Conservation (phyloP, 768 basidiomycete species). For the Rhodotorula kratochvilovae region DNA sequence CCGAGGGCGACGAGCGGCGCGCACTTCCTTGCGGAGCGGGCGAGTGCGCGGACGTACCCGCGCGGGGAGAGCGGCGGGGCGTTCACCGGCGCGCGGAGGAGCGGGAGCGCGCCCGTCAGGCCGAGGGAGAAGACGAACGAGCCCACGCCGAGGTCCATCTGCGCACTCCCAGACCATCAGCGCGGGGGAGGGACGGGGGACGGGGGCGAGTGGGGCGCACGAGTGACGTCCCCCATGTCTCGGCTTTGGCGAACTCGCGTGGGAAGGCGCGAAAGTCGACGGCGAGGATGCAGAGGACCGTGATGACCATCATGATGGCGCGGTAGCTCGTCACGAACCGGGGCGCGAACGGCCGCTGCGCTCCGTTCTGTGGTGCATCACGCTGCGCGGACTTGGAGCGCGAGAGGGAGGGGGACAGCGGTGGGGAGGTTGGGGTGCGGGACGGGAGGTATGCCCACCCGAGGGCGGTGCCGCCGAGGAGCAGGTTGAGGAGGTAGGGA, state of each 20-base stretch:
- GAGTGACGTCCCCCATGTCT: conserved; percentile 89
- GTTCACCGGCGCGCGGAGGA: conserved; percentile 56
- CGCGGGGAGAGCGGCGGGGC: conserved; percentile 33
- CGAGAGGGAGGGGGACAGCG: conserved; percentile 3
- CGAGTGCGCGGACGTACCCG: conserved; percentile 49
- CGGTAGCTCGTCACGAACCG: conserved; percentile 81
- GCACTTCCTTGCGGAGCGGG: conserved; percentile 58
- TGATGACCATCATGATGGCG: conserved; percentile 93
- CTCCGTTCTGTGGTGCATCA: not conserved
- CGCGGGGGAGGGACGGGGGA: not conserved
- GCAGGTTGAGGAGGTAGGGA: conserved; percentile 56
- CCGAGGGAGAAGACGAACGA: conserved; percentile 97
- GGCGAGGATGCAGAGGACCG: conserved; percentile 81
- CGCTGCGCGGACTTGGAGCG: not conserved
- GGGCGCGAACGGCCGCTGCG: conserved; percentile 50
- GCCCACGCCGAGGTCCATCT: conserved; percentile 99
- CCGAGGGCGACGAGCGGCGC: conserved; percentile 70
- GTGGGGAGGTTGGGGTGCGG: too few relatives aligned
- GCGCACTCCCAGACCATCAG: not conserved
- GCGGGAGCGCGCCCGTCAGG: conserved; percentile 76
- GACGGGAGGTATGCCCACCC: not conserved
- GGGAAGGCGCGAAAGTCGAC: conserved; percentile 95
- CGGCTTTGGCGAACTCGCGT: conserved; percentile 79
- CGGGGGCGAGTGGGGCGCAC: conserved; percentile 60
- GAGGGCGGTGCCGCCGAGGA: conserved; percentile 46